These are phyloP conservation scores for Pichia cabralensis DNA, from an alignment of 805 yeast genomes.

Conservation along the genomic window DNA sequence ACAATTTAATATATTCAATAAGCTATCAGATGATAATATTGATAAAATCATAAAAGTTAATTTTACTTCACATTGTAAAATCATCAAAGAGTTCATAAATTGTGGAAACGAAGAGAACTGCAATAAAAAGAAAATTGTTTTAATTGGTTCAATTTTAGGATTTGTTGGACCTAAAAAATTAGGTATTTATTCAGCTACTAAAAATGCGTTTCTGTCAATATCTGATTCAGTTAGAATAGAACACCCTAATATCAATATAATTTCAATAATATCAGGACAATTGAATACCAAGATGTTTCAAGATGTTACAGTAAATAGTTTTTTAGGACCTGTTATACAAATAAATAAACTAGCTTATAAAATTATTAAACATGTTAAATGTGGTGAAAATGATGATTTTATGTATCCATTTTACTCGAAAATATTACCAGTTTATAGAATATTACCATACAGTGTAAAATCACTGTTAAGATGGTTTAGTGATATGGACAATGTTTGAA, in stretches of 20 bases:
- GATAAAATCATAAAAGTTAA: slow-evolving; percentile 30
- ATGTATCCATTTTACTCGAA: slow-evolving; percentile 39
- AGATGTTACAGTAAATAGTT: slow-evolving; percentile 33
- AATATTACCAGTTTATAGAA: slow-evolving; percentile 32
- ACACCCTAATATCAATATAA: slow-evolving; percentile 21
- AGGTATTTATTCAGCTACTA: slow-evolving; percentile 39
- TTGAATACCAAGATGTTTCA: slow-evolving; percentile 37
- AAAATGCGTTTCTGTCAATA: slow-evolving; percentile 34
- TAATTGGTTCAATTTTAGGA: slow-evolving; percentile 39
- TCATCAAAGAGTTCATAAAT: slow-evolving; percentile 24
- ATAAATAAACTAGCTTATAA: slow-evolving; percentile 28
- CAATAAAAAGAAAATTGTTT: slow-evolving; percentile 29
- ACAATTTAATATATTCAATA: slow-evolving; percentile 25
- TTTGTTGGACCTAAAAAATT: slow-evolving; percentile 38
- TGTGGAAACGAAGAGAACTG: slow-evolving; percentile 12
- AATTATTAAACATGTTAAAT: slow-evolving; percentile 25
- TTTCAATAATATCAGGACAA: slow-evolving; percentile 43
- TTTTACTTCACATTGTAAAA: slow-evolving; percentile 33
- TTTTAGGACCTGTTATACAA: slow-evolving; percentile 40
- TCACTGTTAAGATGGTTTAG: slow-evolving; percentile 20
- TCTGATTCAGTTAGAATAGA: slow-evolving; percentile 39
- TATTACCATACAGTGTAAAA: slow-evolving; percentile 33
- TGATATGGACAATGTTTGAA: slow-evolving; percentile 22
- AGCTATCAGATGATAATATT: slow-evolving; percentile 18
- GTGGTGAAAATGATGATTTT: slow-evolving; percentile 34